Evolutionary conservation across 306 rosid species (phyloP).

Genomic region (Quercus bicolor): DNA sequence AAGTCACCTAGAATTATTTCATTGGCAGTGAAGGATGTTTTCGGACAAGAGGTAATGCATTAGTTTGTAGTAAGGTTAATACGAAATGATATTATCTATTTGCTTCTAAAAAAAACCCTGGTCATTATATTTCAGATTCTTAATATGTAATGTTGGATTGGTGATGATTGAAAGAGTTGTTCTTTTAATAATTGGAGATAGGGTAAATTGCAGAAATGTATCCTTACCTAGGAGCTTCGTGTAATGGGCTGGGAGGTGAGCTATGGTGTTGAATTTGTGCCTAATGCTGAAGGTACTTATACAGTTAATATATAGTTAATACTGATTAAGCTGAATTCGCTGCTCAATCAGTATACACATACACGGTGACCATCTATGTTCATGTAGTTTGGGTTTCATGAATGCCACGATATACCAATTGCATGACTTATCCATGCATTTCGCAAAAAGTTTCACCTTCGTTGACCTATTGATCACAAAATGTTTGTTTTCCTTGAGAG

Average conservation of each 20-base stretch:
- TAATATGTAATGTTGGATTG: neutral
- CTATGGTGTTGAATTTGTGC: slow-evolving; percentile 80
- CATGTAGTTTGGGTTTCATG: too few species aligned
- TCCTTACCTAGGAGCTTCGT: slow-evolving; percentile 87
- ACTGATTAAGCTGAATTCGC: too few species aligned
- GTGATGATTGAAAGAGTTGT: slow-evolving; percentile 1
- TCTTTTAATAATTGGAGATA: neutral
- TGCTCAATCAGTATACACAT: too few species aligned
- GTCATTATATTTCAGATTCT: slow-evolving; percentile 43
- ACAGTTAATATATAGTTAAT: slow-evolving; percentile 34
- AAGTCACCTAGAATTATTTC: slow-evolving; percentile 94
- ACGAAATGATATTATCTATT: neutral
- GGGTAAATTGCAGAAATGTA: slow-evolving; percentile 64
- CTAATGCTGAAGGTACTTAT: slow-evolving; percentile 57
- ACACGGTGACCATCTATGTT: too few species aligned
- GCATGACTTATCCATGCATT: too few species aligned
- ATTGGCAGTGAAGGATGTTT: slow-evolving; percentile 82
- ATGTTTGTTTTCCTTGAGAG: too few species aligned
- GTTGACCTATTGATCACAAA: too few species aligned
- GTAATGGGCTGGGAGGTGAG: slow-evolving; percentile 97
- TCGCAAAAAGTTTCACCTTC: too few species aligned
- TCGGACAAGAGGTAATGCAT: slow-evolving; percentile 72
- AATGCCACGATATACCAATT: too few species aligned
- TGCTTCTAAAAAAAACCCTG: neutral
- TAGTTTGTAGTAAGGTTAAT: neutral